Evolutionary conservation across 2,329 filamentous ascomycete species (phyloP).

Genomic region (Arthrocladium fulminans): DNA sequence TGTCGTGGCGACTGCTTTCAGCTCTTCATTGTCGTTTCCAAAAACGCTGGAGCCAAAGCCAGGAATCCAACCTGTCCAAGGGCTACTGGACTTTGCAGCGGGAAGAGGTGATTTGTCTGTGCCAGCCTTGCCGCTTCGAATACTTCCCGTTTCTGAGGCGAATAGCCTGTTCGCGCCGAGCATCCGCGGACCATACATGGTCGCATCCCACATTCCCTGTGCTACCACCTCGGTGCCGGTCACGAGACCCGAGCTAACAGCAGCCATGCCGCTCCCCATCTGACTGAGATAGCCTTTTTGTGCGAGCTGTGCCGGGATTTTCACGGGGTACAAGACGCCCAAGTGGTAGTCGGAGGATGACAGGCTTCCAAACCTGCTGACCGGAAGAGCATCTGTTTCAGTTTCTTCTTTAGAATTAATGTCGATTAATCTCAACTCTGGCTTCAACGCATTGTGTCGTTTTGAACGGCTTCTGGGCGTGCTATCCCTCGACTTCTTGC

Average conservation of each 20-base stretch:
- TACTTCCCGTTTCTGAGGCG: slow-evolving; percentile 58
- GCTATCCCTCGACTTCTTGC: slow-evolving; percentile 47
- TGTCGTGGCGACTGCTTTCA: slow-evolving; percentile 43
- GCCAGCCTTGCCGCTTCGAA: slow-evolving; percentile 48
- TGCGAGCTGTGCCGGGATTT: slow-evolving; percentile 54
- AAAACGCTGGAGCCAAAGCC: slow-evolving; percentile 27
- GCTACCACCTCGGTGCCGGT: slow-evolving; percentile 44
- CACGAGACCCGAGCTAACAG: slow-evolving; percentile 20
- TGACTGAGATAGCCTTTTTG: slow-evolving; percentile 64
- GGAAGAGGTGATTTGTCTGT: slow-evolving; percentile 47
- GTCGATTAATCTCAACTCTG: slow-evolving; percentile 85
- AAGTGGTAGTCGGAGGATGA: slow-evolving; percentile 89
- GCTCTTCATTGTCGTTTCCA: slow-evolving; percentile 31
- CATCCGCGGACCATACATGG: slow-evolving; percentile 74
- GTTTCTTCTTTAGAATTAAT: slow-evolving; percentile 72
- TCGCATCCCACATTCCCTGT: slow-evolving; percentile 80
- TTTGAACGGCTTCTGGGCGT: slow-evolving; percentile 35
- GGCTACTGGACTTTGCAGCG: slow-evolving; percentile 43
- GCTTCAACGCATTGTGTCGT: slow-evolving; percentile 69
- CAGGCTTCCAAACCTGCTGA: slow-evolving; percentile 79
- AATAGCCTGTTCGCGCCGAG: slow-evolving; percentile 41
- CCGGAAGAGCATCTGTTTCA: slow-evolving; percentile 74
- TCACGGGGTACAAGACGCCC: slow-evolving; percentile 67
- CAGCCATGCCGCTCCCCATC: slow-evolving; percentile 37
- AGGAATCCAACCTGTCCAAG: slow-evolving; percentile 47